phyloP scores from a whole-genome alignment of 257 asterid genomes.

The Nicotiana sylvestris region DNA sequence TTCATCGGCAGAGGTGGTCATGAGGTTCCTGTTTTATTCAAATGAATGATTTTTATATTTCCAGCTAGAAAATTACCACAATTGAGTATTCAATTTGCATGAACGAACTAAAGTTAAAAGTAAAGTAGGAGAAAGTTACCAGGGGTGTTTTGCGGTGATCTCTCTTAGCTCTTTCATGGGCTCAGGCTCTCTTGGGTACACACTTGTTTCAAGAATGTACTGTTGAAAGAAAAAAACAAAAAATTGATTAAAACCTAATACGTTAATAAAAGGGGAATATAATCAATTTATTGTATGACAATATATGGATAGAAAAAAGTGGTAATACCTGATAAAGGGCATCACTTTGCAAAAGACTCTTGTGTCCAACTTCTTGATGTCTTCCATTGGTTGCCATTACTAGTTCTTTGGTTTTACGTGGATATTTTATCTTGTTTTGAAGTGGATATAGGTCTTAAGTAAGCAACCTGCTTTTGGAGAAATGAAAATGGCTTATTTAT shows the following conservation, averaged over 20 bases:
- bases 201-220: constrained; percentile 51
- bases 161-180: constrained; percentile 36
- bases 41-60: neutral
- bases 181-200: constrained; percentile 46
- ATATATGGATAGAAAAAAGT: neutral
- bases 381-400: constrained; percentile 13
- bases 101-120: neutral
- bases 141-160: constrained; percentile 26
- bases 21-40: constrained; percentile 37
- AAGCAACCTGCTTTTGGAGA: neutral
- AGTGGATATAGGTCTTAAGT: neutral
- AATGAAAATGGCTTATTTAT: neutral
- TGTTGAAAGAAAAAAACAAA: constrained; percentile 10
- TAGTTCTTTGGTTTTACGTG: neutral
- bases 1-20: constrained; percentile 62
- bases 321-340: constrained; percentile 17
- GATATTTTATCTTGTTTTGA: no score
- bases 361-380: constrained; percentile 24
- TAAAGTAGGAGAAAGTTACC: neutral
- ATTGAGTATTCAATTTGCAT: neutral
- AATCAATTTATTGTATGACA: neutral
- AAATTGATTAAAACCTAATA: neutral
- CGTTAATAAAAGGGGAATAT: neutral
- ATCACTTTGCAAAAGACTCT: constrained; percentile 17
- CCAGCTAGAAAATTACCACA: neutral